Evolutionary conservation across 2,329 filamentous ascomycete species (phyloP).

Genomic region (Epichloe gansuensis): DNA sequence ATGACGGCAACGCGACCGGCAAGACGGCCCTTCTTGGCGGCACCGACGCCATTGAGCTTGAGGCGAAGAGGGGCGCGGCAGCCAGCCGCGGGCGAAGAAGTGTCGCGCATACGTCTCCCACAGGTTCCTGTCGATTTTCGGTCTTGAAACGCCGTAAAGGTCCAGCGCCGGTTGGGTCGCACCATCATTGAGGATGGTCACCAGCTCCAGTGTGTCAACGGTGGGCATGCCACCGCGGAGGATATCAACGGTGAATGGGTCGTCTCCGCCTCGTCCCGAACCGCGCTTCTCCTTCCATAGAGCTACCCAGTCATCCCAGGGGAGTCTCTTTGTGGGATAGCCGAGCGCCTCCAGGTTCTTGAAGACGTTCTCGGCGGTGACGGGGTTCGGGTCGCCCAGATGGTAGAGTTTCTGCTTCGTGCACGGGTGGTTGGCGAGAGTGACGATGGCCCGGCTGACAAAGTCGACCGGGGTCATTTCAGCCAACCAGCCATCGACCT

Average conservation of each 20-base stretch:
- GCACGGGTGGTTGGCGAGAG: conserved; percentile 52
- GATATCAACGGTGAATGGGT: conserved; percentile 66
- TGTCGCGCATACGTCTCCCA: conserved; percentile 69
- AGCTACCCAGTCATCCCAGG: conserved; percentile 62
- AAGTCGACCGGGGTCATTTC: conserved; percentile 83
- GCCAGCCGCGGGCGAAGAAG: conserved; percentile 71
- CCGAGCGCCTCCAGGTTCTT: conserved; percentile 52
- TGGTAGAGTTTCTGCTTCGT: conserved; percentile 58
- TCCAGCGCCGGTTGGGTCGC: conserved; percentile 49
- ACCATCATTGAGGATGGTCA: conserved; percentile 62
- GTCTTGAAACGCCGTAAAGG: conserved; percentile 43
- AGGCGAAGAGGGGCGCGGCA: conserved; percentile 49
- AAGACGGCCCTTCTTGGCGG: conserved; percentile 40
- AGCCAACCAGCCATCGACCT: conserved; percentile 62
- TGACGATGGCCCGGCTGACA: conserved; percentile 61
- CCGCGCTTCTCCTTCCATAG: conserved; percentile 63
- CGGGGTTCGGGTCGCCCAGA: conserved; percentile 59
- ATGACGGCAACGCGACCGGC: conserved; percentile 60
- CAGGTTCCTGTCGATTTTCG: conserved; percentile 57
- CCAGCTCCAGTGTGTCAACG: conserved; percentile 55
- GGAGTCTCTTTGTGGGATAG: conserved; percentile 53
- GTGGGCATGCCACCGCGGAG: conserved; percentile 71
- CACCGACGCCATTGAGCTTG: conserved; percentile 13
- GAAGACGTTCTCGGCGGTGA: conserved; percentile 55
- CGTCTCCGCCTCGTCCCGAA: conserved; percentile 50